Percentiles rank a stretch among this genome's conserved stretches.
phyloP scores from a whole-genome alignment of 2,329 filamentous ascomycete genomes.

The Myriosclerotinia curreyana region DNA sequence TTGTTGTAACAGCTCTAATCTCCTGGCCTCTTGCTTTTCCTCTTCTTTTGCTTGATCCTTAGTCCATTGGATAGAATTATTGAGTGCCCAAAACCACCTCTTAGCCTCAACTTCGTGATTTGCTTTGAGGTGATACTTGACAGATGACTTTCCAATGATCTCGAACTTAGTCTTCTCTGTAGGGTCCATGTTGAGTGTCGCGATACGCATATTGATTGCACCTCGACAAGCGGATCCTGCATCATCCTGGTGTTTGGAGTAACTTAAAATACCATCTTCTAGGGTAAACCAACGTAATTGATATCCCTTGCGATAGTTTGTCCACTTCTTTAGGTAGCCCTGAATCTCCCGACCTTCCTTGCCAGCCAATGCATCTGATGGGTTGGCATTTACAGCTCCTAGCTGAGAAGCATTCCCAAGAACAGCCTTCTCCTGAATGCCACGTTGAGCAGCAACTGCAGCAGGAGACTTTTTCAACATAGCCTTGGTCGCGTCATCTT shows the following conservation, averaged over 20 bases:
- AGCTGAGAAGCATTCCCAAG: constrained; percentile 65
- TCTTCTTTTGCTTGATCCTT: constrained; percentile 97
- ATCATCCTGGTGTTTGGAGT: constrained; percentile 99
- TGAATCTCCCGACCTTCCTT: constrained; percentile 96
- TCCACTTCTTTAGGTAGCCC: constrained; percentile 99
- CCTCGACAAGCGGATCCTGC: constrained; percentile 93
- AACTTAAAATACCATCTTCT: constrained; percentile 94
- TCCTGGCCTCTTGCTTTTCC: constrained; percentile 69
- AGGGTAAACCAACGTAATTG: constrained; percentile 97
- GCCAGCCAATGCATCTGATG: constrained; percentile 63
- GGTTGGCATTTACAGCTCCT: constrained; percentile 51
- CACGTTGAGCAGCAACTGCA: constrained; percentile 87
- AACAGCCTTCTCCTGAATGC: constrained; percentile 96
- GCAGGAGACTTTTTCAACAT: constrained; percentile 94
- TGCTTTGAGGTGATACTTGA: constrained; percentile 96
- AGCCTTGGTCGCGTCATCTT: constrained; percentile 82
- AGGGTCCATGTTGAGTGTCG: constrained; percentile 88
- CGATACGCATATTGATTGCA: constrained; percentile 98
- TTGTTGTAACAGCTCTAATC: constrained; percentile 71
- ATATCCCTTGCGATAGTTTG: constrained; percentile 96
- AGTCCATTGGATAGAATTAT: constrained; percentile 97
- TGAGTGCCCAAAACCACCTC: constrained; percentile 97
- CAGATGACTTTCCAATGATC: constrained; percentile 95
- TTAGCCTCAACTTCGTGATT: constrained; percentile 99
- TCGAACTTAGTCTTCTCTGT: constrained; percentile 98